phyloP scores from a whole-genome alignment of 108 stramenopile species.

The Chaetoceros tenuissimus region DNA sequence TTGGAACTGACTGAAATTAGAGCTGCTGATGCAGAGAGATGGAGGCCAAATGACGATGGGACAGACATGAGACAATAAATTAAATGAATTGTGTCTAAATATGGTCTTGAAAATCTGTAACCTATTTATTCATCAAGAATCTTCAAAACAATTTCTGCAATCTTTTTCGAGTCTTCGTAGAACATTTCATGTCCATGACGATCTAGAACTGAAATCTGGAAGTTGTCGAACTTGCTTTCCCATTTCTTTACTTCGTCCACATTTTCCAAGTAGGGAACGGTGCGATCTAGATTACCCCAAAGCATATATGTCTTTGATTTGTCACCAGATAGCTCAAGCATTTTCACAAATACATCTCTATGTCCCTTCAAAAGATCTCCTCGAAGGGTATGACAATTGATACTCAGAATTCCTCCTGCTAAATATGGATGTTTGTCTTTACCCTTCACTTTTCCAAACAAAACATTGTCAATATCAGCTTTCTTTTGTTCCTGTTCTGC shows the following conservation, averaged over 20 bases:
- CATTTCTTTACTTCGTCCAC: background rate
- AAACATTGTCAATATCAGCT: background rate
- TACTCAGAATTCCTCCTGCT: background rate
- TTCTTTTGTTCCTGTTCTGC: background rate
- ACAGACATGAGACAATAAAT: constrained; percentile 56
- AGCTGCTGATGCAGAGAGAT: constrained; percentile 63
- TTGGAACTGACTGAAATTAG: constrained; percentile 78
- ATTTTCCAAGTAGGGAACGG: background rate
- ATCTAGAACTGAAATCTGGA: background rate
- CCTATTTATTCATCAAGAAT: constrained; percentile 1
- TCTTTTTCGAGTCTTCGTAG: background rate
- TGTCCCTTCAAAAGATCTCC: background rate
- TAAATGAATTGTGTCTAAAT: background rate
- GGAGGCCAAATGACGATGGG: constrained; percentile 74
- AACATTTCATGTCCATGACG: constrained; percentile 1
- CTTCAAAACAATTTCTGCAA: background rate
- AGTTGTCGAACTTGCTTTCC: background rate
- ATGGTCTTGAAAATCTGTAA: too few relatives aligned
- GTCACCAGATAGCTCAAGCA: background rate
- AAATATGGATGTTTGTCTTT: background rate
- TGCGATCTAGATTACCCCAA: background rate
- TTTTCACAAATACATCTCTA: background rate
- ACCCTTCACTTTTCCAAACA: background rate
- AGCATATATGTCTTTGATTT: background rate
- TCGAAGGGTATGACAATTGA: background rate